Base-by-base conservation (phyloP, 768 basidiomycete species). In the Calvatia gigantea region DNA sequence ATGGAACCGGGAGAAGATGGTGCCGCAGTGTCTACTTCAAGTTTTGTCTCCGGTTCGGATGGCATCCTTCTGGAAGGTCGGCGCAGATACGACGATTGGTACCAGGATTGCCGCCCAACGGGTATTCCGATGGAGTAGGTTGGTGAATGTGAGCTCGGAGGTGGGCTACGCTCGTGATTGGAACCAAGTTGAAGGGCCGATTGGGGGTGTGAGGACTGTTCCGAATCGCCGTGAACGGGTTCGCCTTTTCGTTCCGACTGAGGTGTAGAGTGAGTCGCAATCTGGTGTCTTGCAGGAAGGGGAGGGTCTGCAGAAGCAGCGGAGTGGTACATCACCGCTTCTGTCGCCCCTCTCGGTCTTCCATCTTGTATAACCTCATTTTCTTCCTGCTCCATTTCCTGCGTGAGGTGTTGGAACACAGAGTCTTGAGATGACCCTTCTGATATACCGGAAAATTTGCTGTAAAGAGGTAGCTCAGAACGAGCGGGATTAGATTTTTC, bases 371-470 rank as follows among this genome's bases (percentile, higher is more conserved):
- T 33, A 37, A 17, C 39, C 25, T 47, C 51, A 3, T 52, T 55
- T 11, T 61, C 59, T 12, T 64, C 61, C 8, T 58, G 45, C 12
- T 67, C 66, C 39, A 67, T 53, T 31, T 66, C 70, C 62, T 79
- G 79, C 0, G 80, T 80, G 29, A 83, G 69, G n/a, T 81, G 76
- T 28, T 69, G 68, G 58, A 79, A 77, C 19, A 83, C 79, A 9
- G 66, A 74, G 32, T 68, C 69, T 53, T 74, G 72, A 15, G 60
- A 42, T 25, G 73, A 68, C 21, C 45, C 35, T 55, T 61, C 56
- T 6, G 64, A 62, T 21, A 55, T 52, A 28, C n/a, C 35, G 14
- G 61, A 48, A 33, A 14, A 25, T 27, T 53, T 33, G 45, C 12
- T 11, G 23, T 29, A 46, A 60, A 58, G 37, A 27, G 33, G 11